Conservation (phyloP, 441 rosid species). For the Erodium trifolium region DNA sequence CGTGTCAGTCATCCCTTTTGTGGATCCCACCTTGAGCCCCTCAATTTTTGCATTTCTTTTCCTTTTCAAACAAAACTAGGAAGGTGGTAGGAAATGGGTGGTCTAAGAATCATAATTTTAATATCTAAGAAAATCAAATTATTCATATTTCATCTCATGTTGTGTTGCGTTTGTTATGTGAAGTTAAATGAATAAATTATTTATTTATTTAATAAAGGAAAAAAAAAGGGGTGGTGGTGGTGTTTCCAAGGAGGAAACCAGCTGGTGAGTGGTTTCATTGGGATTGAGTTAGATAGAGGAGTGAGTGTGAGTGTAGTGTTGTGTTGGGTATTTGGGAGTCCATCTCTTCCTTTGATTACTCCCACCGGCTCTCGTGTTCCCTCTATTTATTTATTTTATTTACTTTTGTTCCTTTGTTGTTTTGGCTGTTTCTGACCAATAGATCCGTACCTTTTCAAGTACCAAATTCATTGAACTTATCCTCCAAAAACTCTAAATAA, state of each 20-base stretch:
- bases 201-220: too few relatives aligned
- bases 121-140: too few relatives aligned
- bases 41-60: not conserved
- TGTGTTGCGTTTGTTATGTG: too few relatives aligned
- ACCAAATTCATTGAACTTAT: not conserved
- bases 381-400: not conserved
- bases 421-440: not conserved
- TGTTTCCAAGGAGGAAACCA: slow-evolving; percentile 34
- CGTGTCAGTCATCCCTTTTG: slow-evolving; percentile 27
- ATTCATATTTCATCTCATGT: too few relatives aligned
- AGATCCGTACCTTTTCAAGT: not conserved
- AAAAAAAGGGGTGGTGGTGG: not conserved
- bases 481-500: too few relatives aligned
- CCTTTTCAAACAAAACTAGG: too few relatives aligned
- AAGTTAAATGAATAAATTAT: too few relatives aligned
- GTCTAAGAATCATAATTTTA: too few relatives aligned
- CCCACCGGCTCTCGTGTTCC: not conserved
- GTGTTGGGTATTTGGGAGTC: slow-evolving; percentile 4
- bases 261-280: slow-evolving; percentile 6
- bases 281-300: slow-evolving; percentile 5
- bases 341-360: not conserved
- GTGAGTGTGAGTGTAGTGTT: not conserved
- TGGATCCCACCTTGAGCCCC: slow-evolving; percentile 22
- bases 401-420: not conserved
- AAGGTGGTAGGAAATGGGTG: too few relatives aligned